Evolutionary conservation across 495 filamentous ascomycete genomes (phyloP), one percentile per base, ranked within the genome.

Genomic region (Penicillium samsonianum): DNA sequence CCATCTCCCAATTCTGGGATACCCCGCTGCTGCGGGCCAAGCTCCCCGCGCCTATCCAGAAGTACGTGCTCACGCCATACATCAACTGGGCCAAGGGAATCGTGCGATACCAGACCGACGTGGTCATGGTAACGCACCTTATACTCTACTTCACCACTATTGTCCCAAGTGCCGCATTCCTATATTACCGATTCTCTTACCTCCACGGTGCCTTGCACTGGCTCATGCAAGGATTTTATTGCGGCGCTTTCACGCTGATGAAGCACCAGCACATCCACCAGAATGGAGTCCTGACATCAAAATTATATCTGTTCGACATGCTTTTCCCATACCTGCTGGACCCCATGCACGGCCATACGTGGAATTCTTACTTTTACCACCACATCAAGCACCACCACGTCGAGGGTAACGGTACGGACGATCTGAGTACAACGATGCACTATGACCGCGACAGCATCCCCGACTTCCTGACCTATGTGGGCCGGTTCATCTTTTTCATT

Each of bases 311-410:
- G 52, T 69, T 90, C 50, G 88, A 92, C 64, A 60, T 64, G 4
- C 35, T 75, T 1, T 93, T 90, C 64, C 89, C 90, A 2, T 93
- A 91, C 61, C 63, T 91, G 17, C 71, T 82, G 26, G 87, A 90
- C 59, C 89, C 89, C 3, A 67, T 93, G 57, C 87, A 89, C 78
- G 90, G 90, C 2, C 89, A 92, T 61, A 91, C 90, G 0, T 92
- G 87, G 87, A 87, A 92, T 68, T 86, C 83, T 10, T 93, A 92
- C 69, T 93, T 79, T 66, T 91, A 90, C 63, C 90, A 93, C 67
- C 90, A 92, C 60, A 87, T 91, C 58, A 91, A 93, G 72, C 87
- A 90, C 67, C 90, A 92, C 64, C 90, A 92, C 61, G 85, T 92
- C 47, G 90, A 93, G 67, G 85, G 82, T 52, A 93, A 93, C 66